phyloP scores from a whole-genome alignment of 805 yeast genomes.

The Naumovozyma dairenensis region DNA sequence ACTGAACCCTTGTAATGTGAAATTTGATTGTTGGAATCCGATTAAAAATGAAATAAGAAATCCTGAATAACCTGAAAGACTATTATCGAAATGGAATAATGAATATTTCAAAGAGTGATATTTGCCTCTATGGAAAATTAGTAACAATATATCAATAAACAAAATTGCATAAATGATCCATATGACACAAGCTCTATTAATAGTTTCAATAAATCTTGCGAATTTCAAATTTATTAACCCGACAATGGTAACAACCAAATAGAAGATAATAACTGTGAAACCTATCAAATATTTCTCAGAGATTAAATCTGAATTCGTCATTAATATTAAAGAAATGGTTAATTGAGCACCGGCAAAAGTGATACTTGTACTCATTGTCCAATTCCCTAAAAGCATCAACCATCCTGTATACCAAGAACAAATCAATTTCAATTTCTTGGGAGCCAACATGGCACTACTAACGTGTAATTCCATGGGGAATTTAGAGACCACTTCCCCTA shows the following conservation, averaged over 20 bases:
- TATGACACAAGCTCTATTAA: constrained; percentile 58
- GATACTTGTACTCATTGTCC: constrained; percentile 68
- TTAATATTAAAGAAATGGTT: constrained; percentile 54
- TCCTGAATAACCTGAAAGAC: constrained; percentile 64
- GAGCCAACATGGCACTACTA: constrained; percentile 62
- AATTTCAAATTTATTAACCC: constrained; percentile 56
- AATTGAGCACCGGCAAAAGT: constrained; percentile 72
- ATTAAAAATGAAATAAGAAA: constrained; percentile 59
- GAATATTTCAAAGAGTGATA: constrained; percentile 53
- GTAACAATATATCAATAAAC: constrained; percentile 52
- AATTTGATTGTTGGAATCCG: constrained; percentile 69
- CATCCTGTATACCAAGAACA: constrained; percentile 76
- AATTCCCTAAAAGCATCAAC: constrained; percentile 62
- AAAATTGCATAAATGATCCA: constrained; percentile 69
- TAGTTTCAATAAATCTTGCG: constrained; percentile 48
- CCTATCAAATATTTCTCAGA: constrained; percentile 40
- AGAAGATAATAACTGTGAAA: constrained; percentile 48
- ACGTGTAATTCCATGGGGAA: constrained; percentile 74
- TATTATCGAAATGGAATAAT: constrained; percentile 57
- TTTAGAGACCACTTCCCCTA: constrained; percentile 69
- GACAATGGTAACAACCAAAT: constrained; percentile 45
- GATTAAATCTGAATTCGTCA: constrained; percentile 44
- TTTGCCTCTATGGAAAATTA: constrained; percentile 43
- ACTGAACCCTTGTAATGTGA: constrained; percentile 76
- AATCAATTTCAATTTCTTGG: constrained; percentile 43